Conservation (phyloP, 768 basidiomycete species). For the Favolaschia claudopus region DNA sequence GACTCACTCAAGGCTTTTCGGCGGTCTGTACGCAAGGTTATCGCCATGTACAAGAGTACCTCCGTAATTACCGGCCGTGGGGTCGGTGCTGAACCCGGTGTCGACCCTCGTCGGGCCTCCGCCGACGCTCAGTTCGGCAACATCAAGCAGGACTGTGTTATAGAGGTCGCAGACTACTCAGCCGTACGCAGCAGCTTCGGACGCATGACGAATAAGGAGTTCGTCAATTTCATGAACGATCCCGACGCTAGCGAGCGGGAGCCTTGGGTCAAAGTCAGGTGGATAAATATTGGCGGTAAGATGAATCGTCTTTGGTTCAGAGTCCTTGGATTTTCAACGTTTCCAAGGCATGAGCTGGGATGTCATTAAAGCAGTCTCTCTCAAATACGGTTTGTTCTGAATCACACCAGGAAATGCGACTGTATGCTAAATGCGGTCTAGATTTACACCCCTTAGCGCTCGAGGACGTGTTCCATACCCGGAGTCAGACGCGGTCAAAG, state of each 20-base stretch:
- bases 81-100: conserved; percentile 74
- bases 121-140: conserved; percentile 64
- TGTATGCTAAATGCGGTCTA: conserved; percentile 31
- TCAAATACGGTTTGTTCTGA: conserved; percentile 62
- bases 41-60: conserved; percentile 66
- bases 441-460: conserved; percentile 76
- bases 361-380: conserved; percentile 70
- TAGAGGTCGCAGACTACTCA: conserved; percentile 75
- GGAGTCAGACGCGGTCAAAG: conserved; percentile 65
- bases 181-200: conserved; percentile 58
- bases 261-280: conserved; percentile 73
- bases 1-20: conserved; percentile 62
- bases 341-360: conserved; percentile 77
- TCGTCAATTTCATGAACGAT: conserved; percentile 62
- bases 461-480: conserved; percentile 71
- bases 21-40: conserved; percentile 64
- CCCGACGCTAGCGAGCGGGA: conserved; percentile 53
- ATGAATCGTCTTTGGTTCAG: too few relatives aligned
- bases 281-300: conserved; percentile 80
- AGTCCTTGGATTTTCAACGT: too few relatives aligned
- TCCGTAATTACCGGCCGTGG: conserved; percentile 41
- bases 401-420: neutral
- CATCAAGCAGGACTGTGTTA: conserved; percentile 66
- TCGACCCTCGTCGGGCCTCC: conserved; percentile 69
- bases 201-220: conserved; percentile 66